Base-by-base conservation (phyloP, 1,284 basidiomycete species). In the Melampsora larici-populina region DNA sequence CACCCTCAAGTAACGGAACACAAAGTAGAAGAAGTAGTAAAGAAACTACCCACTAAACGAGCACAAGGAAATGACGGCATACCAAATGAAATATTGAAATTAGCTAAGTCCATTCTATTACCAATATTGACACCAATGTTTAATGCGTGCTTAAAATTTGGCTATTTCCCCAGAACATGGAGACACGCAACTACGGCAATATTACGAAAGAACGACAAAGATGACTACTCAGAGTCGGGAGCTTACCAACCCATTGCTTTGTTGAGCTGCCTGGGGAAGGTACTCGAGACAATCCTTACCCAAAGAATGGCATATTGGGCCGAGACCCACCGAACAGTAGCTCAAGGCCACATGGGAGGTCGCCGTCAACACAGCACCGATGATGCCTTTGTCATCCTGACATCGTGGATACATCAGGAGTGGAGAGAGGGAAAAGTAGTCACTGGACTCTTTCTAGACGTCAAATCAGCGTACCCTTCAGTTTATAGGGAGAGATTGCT, bases 241-340 rank as follows among this genome's bases (percentile, higher is more conserved):
- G 66, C 66, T 11, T 68, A 68, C 36, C 11, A 43, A 4, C 66
- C 66, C n/a, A 68, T 68, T 31, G 40, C 66, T 4, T 33, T 68
- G 33, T n/a, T 68, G 6, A 68, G 24, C 64, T 33, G 26, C 11
- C 8, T 66, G 31, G 64, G 64, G 15, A 66, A 66, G 40, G 17
- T 66, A 15, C 36, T 68, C 24, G 29, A 68, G 24, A n/a, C n/a
- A 9, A 9, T 68, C 4, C 24, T 68, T 43, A 48, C 29, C 3
- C 7, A n/a, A 4, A 4, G 40, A 5, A 31, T 68, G 3, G 24
- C n/a, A n/a, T n/a, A n/a, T n/a, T n/a, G n/a, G n/a, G n/a, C n/a
- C n/a, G n/a, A n/a, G n/a, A n/a, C n/a, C 29, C 33, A 15, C 7
- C 15, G n/a, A n/a, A 15, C n/a, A n/a, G 15, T 68, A 4, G 21